A percentile compares a stretch with the other conserved stretches of the same genome.
These are phyloP conservation scores for Polyplosphaeria fusca DNA, from an alignment of 495 filamentous ascomycete genomes.

Conservation along the genomic window DNA sequence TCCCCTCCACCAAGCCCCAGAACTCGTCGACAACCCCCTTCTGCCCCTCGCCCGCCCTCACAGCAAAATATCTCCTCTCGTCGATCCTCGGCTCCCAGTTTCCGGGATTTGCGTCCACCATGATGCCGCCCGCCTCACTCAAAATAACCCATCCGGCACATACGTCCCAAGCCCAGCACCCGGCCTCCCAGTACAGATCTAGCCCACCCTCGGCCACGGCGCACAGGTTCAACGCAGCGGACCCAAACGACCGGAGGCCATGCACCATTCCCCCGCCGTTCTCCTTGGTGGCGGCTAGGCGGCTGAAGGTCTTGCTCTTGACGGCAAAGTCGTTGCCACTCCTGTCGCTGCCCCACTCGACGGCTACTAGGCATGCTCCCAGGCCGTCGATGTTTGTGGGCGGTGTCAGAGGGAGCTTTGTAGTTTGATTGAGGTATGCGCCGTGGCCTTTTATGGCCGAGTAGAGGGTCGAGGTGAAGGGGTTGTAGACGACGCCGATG, in stretches of 20 bases:
- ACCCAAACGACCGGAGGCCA: slow-evolving; percentile 68
- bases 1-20: slow-evolving; percentile 59
- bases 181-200: slow-evolving; percentile 90
- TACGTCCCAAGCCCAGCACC: slow-evolving; percentile 95
- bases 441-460: slow-evolving; percentile 68
- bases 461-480: slow-evolving; percentile 65
- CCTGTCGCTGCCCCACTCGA: slow-evolving; percentile 78
- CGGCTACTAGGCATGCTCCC: slow-evolving; percentile 59
- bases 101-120: slow-evolving; percentile 75
- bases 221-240: slow-evolving; percentile 80
- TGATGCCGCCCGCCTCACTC: slow-evolving; percentile 75
- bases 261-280: slow-evolving; percentile 84
- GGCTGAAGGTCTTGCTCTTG: slow-evolving; percentile 66
- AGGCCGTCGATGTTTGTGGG: slow-evolving; percentile 57
- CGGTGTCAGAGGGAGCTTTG: slow-evolving; percentile 53
- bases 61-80: slow-evolving; percentile 72
- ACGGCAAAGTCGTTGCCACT: slow-evolving; percentile 71
- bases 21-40: slow-evolving; percentile 77
- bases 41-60: slow-evolving; percentile 67
- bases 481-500: slow-evolving; percentile 85
- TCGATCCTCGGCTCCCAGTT: slow-evolving; percentile 74
- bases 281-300: slow-evolving; percentile 57
- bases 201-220: slow-evolving; percentile 73
- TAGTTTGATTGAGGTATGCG: slow-evolving; percentile 54
- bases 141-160: slow-evolving; percentile 89